A percentile compares a stretch with the other conserved stretches of the same genome.
Evolutionary conservation across 345 rosid genomes (phyloP).

Genomic region (Camelina neglecta): DNA sequence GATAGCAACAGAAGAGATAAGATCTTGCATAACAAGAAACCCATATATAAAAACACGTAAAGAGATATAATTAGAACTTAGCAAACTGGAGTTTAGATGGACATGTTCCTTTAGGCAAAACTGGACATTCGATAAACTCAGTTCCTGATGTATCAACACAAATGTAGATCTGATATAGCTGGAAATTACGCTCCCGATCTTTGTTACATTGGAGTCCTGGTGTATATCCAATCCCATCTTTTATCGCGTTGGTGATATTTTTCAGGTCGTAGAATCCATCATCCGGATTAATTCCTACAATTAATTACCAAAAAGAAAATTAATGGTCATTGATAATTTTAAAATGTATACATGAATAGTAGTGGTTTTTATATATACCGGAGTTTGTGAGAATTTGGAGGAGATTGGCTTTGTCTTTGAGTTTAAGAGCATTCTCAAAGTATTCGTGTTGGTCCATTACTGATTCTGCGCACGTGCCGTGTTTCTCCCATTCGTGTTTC

Average conservation of each 20-base stretch:
- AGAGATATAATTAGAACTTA: slow-evolving; percentile 49
- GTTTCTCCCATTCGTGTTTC: slow-evolving; percentile 87
- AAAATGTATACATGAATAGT: neutral
- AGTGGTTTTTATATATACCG: slow-evolving; percentile 46
- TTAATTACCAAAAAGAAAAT: neutral
- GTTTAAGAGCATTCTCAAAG: slow-evolving; percentile 60
- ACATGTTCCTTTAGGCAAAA: slow-evolving; percentile 53
- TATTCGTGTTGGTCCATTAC: slow-evolving; percentile 70
- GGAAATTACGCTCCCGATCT: slow-evolving; percentile 53
- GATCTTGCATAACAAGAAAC: neutral
- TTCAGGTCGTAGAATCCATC: slow-evolving; percentile 55
- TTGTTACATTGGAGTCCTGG: slow-evolving; percentile 70
- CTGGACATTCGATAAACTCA: slow-evolving; percentile 68
- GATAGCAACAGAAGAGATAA: too few relatives aligned
- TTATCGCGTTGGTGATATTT: slow-evolving; percentile 54
- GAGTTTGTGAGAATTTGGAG: slow-evolving; percentile 55
- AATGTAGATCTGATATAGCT: slow-evolving; percentile 60
- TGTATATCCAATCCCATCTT: slow-evolving; percentile 52
- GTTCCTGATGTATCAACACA: slow-evolving; percentile 77
- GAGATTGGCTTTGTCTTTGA: slow-evolving; percentile 60
- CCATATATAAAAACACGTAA: neutral
- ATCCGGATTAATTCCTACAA: slow-evolving; percentile 64
- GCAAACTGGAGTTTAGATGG: slow-evolving; percentile 61
- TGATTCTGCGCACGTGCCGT: slow-evolving; percentile 83
- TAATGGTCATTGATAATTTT: neutral